Evolutionary conservation across 495 filamentous ascomycete genomes (phyloP).

Genomic region (Aspergillus bertholletiae): DNA sequence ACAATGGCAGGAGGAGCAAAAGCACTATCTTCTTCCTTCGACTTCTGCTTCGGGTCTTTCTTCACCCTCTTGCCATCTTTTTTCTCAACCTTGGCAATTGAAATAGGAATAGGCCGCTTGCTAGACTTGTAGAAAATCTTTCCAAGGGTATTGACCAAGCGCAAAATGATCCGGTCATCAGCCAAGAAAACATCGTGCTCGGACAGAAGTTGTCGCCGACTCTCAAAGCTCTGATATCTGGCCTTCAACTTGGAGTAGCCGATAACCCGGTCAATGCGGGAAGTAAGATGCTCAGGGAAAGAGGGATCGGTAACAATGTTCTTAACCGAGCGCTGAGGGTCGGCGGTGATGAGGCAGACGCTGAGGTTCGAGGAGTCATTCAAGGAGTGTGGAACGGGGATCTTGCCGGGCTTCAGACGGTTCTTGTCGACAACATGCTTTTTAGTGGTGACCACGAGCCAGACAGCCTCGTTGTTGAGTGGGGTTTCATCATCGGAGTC

Average conservation of each 20-base stretch:
- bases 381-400: slow-evolving; percentile 64
- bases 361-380: slow-evolving; percentile 57
- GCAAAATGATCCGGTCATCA: slow-evolving; percentile 76
- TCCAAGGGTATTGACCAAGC: slow-evolving; percentile 72
- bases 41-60: slow-evolving; percentile 39
- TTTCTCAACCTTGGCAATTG: slow-evolving; percentile 59
- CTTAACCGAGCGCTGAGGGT: slow-evolving; percentile 88
- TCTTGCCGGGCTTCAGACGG: slow-evolving; percentile 74
- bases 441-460: slow-evolving; percentile 86
- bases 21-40: slow-evolving; percentile 35
- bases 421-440: slow-evolving; percentile 75
- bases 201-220: slow-evolving; percentile 72
- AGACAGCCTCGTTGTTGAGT: slow-evolving; percentile 63
- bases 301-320: slow-evolving; percentile 71
- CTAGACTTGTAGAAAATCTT: slow-evolving; percentile 82
- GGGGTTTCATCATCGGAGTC: slow-evolving; percentile 41
- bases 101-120: slow-evolving; percentile 87
- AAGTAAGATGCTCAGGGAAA: slow-evolving; percentile 69
- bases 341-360: slow-evolving; percentile 79
- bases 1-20: slow-evolving; percentile 50
- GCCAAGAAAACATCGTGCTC: slow-evolving; percentile 88
- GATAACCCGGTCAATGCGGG: slow-evolving; percentile 76
- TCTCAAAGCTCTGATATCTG: slow-evolving; percentile 85
- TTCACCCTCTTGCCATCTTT: slow-evolving; percentile 64
- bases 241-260: slow-evolving; percentile 76